A percentile compares a stretch with the other conserved stretches of the same genome.
These are phyloP conservation scores for Noccaea caerulescens DNA, from an alignment of 345 rosid genomes.

Conservation along the genomic window DNA sequence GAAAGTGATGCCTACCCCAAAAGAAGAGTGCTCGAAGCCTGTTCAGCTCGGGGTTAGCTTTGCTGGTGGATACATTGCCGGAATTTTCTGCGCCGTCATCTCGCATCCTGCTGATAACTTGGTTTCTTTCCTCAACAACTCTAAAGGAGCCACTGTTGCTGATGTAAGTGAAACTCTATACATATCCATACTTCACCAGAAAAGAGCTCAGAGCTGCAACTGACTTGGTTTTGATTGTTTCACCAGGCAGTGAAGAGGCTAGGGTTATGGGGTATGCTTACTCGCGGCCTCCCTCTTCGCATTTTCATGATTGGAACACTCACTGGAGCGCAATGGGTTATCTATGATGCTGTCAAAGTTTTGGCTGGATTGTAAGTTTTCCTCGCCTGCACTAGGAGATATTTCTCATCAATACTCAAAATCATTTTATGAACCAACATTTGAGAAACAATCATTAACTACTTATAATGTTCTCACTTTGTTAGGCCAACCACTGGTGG, in stretches of 20 bases:
- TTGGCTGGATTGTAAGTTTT: slow-evolving; percentile 88
- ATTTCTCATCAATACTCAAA: neutral
- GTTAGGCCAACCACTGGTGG: slow-evolving; percentile 73
- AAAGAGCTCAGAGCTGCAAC: neutral
- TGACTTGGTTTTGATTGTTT: slow-evolving; percentile 22
- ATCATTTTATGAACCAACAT: neutral
- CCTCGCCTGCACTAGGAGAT: neutral
- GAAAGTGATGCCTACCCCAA: slow-evolving; percentile 74
- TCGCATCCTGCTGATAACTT: slow-evolving; percentile 98
- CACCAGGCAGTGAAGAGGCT: slow-evolving; percentile 72
- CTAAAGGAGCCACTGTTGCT: slow-evolving; percentile 83
- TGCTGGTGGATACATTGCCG: slow-evolving; percentile 92
- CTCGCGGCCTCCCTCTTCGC: slow-evolving; percentile 94
- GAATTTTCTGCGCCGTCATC: slow-evolving; percentile 82
- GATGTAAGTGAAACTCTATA: slow-evolving; percentile 60
- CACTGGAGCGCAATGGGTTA: slow-evolving; percentile 91
- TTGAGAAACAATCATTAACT: slow-evolving; percentile 4
- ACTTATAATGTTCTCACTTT: slow-evolving; percentile 11
- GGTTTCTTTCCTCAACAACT: slow-evolving; percentile 97
- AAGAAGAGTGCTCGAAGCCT: slow-evolving; percentile 73
- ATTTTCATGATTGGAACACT: slow-evolving; percentile 96
- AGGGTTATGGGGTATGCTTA: slow-evolving; percentile 79
- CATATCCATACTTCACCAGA: too few species aligned
- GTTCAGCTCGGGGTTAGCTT: slow-evolving; percentile 93
- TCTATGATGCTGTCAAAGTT: slow-evolving; percentile 93